A percentile compares a stretch with the other conserved stretches of the same genome.
phyloP scores from a whole-genome alignment of 78 protist species.

The Dictyostelium intermedium region DNA sequence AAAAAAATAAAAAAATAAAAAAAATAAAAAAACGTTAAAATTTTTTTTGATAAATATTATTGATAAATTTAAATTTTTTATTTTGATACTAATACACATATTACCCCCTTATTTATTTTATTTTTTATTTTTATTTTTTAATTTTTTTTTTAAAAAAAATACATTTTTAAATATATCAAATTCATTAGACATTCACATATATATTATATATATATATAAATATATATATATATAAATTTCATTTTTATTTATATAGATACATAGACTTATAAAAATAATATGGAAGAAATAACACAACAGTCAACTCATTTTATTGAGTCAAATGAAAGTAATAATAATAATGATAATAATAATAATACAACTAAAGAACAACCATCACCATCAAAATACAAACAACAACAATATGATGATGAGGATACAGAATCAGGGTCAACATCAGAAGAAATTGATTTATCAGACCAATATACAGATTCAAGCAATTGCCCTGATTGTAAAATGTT shows the following conservation, averaged over 20 bases:
- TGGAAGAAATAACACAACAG: background rate
- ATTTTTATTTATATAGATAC: background rate
- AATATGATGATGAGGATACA: background rate
- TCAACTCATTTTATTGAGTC: background rate
- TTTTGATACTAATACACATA: no score
- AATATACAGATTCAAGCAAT: constrained; percentile 17
- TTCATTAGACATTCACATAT: background rate
- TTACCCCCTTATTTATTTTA: no score
- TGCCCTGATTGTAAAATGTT: background rate
- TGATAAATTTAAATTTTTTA: no score
- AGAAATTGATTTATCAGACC: background rate
- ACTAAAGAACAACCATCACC: background rate
- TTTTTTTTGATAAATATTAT: no score
- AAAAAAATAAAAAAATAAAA: no score
- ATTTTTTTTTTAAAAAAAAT: no score
- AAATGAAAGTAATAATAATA: background rate
- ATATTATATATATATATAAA: background rate
- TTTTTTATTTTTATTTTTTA: no score
- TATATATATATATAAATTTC: no score
- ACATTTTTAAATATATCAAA: no score
- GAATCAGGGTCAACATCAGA: constrained; percentile 13
- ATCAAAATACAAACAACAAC: background rate
- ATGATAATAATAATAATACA: no score
- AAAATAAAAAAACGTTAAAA: no score
- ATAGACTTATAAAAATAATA: background rate